Percentiles rank a stretch among this genome's conserved stretches.
phyloP scores from a whole-genome alignment of 306 rosid genomes.

The Pterocarpus macrocarpus region DNA sequence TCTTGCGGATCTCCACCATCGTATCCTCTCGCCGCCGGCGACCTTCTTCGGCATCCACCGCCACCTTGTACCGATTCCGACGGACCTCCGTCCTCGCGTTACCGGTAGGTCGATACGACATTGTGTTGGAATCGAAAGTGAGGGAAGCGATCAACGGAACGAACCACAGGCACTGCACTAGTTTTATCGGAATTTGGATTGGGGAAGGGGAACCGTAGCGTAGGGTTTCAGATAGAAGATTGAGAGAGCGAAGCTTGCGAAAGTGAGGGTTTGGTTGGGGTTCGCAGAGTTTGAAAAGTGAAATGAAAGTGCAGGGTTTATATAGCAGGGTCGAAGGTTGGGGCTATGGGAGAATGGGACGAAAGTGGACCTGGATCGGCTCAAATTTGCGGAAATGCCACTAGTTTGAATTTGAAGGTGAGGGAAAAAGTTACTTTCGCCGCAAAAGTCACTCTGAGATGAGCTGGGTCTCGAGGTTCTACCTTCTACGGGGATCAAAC shows the following conservation, averaged over 20 bases:
- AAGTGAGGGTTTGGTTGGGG: slow-evolving; percentile 40
- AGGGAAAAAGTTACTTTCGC: slow-evolving; percentile 51
- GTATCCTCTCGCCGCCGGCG: slow-evolving; percentile 86
- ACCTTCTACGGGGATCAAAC: background rate
- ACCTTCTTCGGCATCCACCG: slow-evolving; percentile 92
- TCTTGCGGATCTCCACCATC: slow-evolving; percentile 92
- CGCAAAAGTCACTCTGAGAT: slow-evolving; percentile 1
- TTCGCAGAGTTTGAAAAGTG: background rate
- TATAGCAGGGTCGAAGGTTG: slow-evolving; percentile 5
- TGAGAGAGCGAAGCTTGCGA: background rate
- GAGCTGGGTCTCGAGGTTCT: no score
- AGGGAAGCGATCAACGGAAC: background rate
- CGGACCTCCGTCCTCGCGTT: slow-evolving; percentile 82
- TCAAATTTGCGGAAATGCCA: slow-evolving; percentile 56
- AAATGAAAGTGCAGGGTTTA: slow-evolving; percentile 11
- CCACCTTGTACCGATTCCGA: slow-evolving; percentile 89
- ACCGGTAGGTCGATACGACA: slow-evolving; percentile 76
- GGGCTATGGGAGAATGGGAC: background rate
- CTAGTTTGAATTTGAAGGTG: slow-evolving; percentile 66
- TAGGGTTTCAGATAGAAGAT: slow-evolving; percentile 23
- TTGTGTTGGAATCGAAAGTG: slow-evolving; percentile 34
- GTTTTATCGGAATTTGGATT: background rate
- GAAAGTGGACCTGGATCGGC: slow-evolving; percentile 60
- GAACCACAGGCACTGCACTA: background rate
- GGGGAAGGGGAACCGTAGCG: slow-evolving; percentile 14